Base-by-base conservation (phyloP, 768 basidiomycete species). In the Mycena vulgaris region DNA sequence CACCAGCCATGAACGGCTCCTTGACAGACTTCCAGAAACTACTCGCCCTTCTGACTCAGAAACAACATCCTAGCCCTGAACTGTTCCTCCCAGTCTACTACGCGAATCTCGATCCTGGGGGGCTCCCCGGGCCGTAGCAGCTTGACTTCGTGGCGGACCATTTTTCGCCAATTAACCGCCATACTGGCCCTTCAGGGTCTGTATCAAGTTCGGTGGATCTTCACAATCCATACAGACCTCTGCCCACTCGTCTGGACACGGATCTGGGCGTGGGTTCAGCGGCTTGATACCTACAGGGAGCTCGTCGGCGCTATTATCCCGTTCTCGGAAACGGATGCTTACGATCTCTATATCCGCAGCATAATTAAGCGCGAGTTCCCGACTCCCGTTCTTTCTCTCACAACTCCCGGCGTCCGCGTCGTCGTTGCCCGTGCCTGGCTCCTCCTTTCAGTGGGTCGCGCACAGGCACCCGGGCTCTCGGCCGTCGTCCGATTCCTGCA, bases 291-390 rank as follows among this genome's bases (percentile, higher is more conserved):
- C 60, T 51, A 49, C 60, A 62, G 30, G 23, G 47, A 62, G 60
- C 49, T 25, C 23, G 39, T 62, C 60, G 48, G 17, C 33, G 21
- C 48, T 39, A 37, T 62, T 23, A 62, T 62, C 39, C 60, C 60
- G 60, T 48, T 62, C 19, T 62, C 60, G 14, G n/a, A 62, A 62
- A 33, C 51, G 2, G 60, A 62, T 48, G 60, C 60, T 23, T 62
- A 62, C 60, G 51, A 48, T 62, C 39, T 62, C 49, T 62, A 62
- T 35, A 62, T 62, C 48, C 60, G 60, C 60, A 62, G 60, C 35
- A 62, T 62, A 23, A 1, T 62, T 23, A 48, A 62, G 10, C n/a
- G n/a, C n/a, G n/a, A n/a, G 11, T 62, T 62, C 27, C 48, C 49
- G 37, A 62, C 48, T 49, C 60, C 60, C 21, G 60, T 27, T 6